phyloP scores from a whole-genome alignment of 805 yeast species.

The Ogataea trehalophila region DNA sequence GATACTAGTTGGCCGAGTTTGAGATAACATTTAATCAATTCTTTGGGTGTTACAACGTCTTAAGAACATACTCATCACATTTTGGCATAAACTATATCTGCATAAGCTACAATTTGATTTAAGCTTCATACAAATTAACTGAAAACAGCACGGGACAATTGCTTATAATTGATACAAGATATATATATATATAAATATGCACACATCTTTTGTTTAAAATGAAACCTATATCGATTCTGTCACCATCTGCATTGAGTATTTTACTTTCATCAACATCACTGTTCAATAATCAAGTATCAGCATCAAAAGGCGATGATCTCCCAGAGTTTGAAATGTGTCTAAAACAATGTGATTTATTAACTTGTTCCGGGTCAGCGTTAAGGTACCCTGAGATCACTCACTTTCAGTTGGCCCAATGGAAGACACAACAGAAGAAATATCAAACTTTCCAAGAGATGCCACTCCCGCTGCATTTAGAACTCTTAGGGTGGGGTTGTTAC shows the following conservation, averaged over 20 bases:
- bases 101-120: no score
- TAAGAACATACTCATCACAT: no score
- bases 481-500: slow-evolving; percentile 68
- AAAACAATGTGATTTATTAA: slow-evolving; percentile 41
- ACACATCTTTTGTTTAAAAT: no score
- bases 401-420: slow-evolving; percentile 23
- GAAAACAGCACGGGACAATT: no score
- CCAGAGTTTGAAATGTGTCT: slow-evolving; percentile 53
- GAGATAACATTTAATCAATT: no score
- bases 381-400: slow-evolving; percentile 20
- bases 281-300: slow-evolving; percentile 12
- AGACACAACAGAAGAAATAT: slow-evolving; percentile 29
- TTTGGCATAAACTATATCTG: no score
- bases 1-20: no score
- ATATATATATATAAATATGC: no score
- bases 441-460: slow-evolving; percentile 36
- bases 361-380: slow-evolving; percentile 20
- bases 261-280: neutral
- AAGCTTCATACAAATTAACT: no score
- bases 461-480: slow-evolving; percentile 35
- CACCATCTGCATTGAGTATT: neutral
- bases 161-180: no score
- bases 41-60: no score
- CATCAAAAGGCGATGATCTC: slow-evolving; percentile 60
- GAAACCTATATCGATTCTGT: no score